These are phyloP conservation scores for Psilocybe tampanensis DNA, from an alignment of 768 basidiomycete species.

Conservation along the genomic window DNA sequence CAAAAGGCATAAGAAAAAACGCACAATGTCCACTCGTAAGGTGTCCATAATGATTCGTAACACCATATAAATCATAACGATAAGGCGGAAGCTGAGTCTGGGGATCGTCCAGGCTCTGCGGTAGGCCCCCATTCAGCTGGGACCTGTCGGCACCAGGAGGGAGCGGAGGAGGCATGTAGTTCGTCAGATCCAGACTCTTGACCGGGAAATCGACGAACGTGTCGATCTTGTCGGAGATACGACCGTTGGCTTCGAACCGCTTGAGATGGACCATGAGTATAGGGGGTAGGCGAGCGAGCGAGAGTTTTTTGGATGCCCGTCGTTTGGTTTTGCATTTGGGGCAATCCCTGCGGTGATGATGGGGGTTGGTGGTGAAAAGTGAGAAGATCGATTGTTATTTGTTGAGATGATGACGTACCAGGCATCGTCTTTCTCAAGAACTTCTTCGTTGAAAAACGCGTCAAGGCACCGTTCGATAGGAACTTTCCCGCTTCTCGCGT, in stretches of 20 bases:
- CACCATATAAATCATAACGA: constrained; percentile 91
- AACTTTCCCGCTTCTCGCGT: constrained; percentile 59
- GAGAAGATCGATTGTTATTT: background rate
- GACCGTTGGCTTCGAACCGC: constrained; percentile 88
- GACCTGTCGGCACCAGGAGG: constrained; percentile 62
- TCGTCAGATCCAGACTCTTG: constrained; percentile 60
- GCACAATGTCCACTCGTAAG: constrained; percentile 94
- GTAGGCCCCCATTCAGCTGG: constrained; percentile 45
- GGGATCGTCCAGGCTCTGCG: constrained; percentile 65
- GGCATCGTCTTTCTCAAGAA: constrained; percentile 90
- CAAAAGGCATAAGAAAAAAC: no score
- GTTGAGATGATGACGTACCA: constrained; percentile 57
- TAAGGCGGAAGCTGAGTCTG: constrained; percentile 86
- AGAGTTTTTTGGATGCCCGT: constrained; percentile 83
- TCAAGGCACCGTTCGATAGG: constrained; percentile 83
- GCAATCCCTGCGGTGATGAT: constrained; percentile 70
- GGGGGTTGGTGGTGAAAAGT: background rate
- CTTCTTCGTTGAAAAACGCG: constrained; percentile 87
- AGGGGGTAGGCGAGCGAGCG: constrained; percentile 90
- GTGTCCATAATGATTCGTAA: constrained; percentile 96
- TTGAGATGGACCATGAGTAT: constrained; percentile 92
- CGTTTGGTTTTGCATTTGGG: constrained; percentile 91
- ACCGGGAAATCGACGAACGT: constrained; percentile 91
- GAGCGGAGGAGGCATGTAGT: constrained; percentile 84
- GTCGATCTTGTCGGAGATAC: constrained; percentile 96